Evolutionary conservation across 169 alveolate genomes (phyloP).

Genomic region (Plasmodium adleri): DNA sequence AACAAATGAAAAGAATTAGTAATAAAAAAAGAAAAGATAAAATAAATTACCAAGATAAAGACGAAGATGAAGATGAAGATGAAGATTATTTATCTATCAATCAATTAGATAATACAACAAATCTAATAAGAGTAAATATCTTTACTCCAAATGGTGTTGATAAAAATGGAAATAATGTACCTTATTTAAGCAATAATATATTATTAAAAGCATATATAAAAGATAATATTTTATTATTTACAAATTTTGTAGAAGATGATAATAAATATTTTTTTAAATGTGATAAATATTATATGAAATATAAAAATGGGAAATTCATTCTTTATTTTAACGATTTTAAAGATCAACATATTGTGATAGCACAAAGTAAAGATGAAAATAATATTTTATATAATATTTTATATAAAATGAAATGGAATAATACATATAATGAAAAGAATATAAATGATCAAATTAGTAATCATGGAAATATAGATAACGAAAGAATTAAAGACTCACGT

Average conservation of each 20-base stretch:
- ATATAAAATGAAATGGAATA: slow-evolving; percentile 56
- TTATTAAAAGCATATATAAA: slow-evolving; percentile 15
- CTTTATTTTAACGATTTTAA: slow-evolving; percentile 37
- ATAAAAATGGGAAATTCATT: slow-evolving; percentile 53
- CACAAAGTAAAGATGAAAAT: slow-evolving; percentile 44
- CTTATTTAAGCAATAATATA: slow-evolving; percentile 47
- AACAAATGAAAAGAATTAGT: background rate
- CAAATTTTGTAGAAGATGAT: slow-evolving; percentile 13
- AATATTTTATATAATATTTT: slow-evolving; percentile 20
- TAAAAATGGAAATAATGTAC: slow-evolving; percentile 38
- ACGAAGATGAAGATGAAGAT: background rate
- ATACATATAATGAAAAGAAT: background rate
- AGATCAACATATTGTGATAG: slow-evolving; percentile 70
- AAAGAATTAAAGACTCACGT: background rate
- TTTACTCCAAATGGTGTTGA: slow-evolving; percentile 75
- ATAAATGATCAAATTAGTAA: background rate
- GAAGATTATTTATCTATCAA: slow-evolving; percentile 2
- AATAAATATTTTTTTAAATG: slow-evolving; percentile 27
- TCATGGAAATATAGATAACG: background rate
- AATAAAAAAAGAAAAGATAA: background rate
- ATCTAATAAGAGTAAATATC: slow-evolving; percentile 48
- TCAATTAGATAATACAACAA: slow-evolving; percentile 2
- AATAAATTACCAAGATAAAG: background rate
- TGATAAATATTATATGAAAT: slow-evolving; percentile 35
- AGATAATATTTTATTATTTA: slow-evolving; percentile 28